Conservation (phyloP, 2,329 filamentous ascomycete genomes). For the Apiospora saccharicola region DNA sequence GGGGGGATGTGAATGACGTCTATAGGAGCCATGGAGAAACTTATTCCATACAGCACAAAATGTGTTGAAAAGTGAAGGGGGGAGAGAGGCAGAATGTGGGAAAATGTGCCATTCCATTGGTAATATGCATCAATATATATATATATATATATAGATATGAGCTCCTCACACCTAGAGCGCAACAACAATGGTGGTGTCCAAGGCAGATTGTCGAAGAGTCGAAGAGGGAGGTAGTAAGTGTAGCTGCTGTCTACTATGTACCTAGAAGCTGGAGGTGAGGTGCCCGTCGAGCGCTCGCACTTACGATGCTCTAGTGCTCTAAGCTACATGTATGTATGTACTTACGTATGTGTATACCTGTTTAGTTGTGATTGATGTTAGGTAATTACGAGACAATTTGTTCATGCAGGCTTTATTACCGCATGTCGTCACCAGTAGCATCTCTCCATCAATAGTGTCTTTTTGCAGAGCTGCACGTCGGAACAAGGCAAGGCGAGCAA, state of each 20-base stretch:
- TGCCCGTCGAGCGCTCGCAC: background rate
- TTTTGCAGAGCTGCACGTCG: conserved; percentile 5
- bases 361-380: background rate
- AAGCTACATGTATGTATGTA: background rate
- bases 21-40: background rate
- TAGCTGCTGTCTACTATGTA: no score
- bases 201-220: background rate
- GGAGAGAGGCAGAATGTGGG: background rate
- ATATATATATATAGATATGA: no score
- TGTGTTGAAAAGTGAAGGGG: background rate
- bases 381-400: conserved; percentile 11
- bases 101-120: no score
- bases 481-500: conserved; percentile 15
- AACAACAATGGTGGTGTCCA: background rate
- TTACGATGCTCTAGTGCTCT: background rate
- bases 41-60: background rate
- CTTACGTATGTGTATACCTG: background rate
- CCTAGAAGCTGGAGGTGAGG: background rate
- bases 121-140: no score
- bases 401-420: conserved; percentile 3
- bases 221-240: background rate
- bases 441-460: background rate
- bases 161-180: background rate
- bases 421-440: conserved; percentile 15
- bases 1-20: background rate